Base-by-base conservation (phyloP, 352 stramenopile species). In the Phytopythium vexans region DNA sequence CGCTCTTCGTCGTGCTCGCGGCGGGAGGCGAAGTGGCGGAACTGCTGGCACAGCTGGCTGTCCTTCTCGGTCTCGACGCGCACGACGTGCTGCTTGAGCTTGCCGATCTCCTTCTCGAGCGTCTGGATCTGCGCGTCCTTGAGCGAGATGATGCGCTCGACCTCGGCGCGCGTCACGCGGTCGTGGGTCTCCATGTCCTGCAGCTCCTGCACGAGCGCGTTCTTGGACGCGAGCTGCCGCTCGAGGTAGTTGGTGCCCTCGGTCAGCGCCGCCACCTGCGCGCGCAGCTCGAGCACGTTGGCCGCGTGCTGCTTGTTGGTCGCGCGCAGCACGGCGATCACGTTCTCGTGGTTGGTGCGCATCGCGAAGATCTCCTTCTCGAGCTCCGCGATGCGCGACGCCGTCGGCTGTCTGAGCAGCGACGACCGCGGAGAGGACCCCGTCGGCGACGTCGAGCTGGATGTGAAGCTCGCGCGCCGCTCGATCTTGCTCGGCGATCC, bases 231-330 rank as follows among this genome's bases (percentile, higher is more conserved):
- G 14, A 89, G 55, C 41, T 87, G 73, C 44, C 74, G 76, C 59
- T 89, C 72, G 36, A 89, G 58, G 66, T 70, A 86, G 33, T 72
- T 59, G 32, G 85, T 86, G 41, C 68, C 75, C 37, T 87, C 78
- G 1, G 65, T 80, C 8, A 89, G 66, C 5, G 72, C 75, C 11
- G 72, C 74, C 14, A 87, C 78, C 32, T 89, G 78, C 1, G 73
- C 74, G 35, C 75, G 69, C 50, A 89, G 60, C 60, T 89, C 78
- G 7, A 87, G 62, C 6, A 89, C 75, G 32, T 87, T 87, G 15
- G 51, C 71, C 1, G 75, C 75, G 49, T 87, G 75, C 56, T 89
- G 75, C 48, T 84, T 82, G 64, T 89, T 89, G 53, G 74, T 86
- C 15, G 75, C 74, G 31, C 78, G 71, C 3, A 89, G 65, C 45